Evolutionary conservation across 1,139 yeast genomes (phyloP), one percentile per base, ranked within the genome.

Genomic region (Suhomyces yuchorum): DNA sequence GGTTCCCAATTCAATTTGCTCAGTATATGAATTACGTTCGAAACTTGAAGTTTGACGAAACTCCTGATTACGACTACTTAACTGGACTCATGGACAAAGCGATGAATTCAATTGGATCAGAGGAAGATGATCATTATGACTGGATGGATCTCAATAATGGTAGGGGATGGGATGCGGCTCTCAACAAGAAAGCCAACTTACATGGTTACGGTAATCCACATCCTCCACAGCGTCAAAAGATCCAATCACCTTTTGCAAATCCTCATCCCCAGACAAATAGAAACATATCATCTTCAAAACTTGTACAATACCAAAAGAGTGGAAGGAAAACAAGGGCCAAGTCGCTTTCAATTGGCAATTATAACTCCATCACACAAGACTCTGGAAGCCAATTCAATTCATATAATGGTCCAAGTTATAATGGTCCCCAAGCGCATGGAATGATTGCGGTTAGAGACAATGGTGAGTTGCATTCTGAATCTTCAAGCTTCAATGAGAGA

Each of bases 101-200:
- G 3, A 59, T 72, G 51, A 54, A 61, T 8, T 64, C 72, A 2
- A 63, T 70, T 20, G 72, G 67, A 11, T 59, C 54, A 7, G 57
- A 56, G 36, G 58, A 61, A 14, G 82, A 79, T 35, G 91, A 85
- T 63, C 85, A 84, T 59, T 87, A 85, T 59, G 95, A 87, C 63
- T 87, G 95, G 95, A 85, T 86, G 92, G 84, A 84, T 57, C 70
- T 87, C 56, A 87, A 87, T 60, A 84, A 84, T 41, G 95, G 95
- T 46, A 80, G 81, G 61, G 95, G 95, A 37, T 87, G 93, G 93
- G 95, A 87, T 67, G 81, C 87, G 23, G 73, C 87, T 5, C 80
- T 86, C 54, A 87, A 86, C 63, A 87, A 85, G 63, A 87, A 86
- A 65, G 90, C 93, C 48, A 87, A 87, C 58, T 68, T 87, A 51